These are phyloP conservation scores for Auxenochlorella pyrenoidosa DNA, from an alignment of 139 green algal species.

Conservation along the genomic window DNA sequence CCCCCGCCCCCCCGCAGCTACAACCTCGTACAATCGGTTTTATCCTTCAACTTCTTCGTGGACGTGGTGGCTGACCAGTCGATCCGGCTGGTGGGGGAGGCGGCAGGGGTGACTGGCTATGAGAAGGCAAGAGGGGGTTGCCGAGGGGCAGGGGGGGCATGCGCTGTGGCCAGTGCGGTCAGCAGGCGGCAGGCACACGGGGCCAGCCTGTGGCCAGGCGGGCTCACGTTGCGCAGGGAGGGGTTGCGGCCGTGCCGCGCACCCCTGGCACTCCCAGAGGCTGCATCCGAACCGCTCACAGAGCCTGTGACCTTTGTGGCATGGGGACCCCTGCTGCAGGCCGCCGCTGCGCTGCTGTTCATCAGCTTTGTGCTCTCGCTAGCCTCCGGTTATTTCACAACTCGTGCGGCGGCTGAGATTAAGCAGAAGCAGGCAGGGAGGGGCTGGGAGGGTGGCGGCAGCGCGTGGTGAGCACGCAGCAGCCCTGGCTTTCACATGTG, in stretches of 20 bases:
- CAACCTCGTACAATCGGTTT: slow-evolving; percentile 76
- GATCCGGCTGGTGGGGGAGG: slow-evolving; percentile 56
- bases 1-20: slow-evolving; percentile 42
- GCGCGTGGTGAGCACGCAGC: background rate
- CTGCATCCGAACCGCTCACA: no score
- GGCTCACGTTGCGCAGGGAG: no score
- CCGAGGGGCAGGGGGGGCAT: no score
- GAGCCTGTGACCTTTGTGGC: no score
- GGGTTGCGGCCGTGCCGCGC: no score
- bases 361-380: slow-evolving; percentile 74
- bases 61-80: slow-evolving; percentile 59
- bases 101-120: slow-evolving; percentile 58
- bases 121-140: slow-evolving; percentile 48
- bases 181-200: no score
- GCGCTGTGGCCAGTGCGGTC: background rate
- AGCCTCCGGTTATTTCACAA: slow-evolving; percentile 50
- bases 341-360: slow-evolving; percentile 73
- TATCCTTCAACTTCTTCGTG: slow-evolving; percentile 72
- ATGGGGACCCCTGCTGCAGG: background rate
- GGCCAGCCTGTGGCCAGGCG: no score
- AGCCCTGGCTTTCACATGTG: background rate
- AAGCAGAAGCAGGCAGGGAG: slow-evolving; percentile 54
- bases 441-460: background rate
- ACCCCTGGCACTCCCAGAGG: no score
- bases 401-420: slow-evolving; percentile 59